phyloP scores from a whole-genome alignment of 2,329 filamentous ascomycete genomes.

The Beauveria caledonica region DNA sequence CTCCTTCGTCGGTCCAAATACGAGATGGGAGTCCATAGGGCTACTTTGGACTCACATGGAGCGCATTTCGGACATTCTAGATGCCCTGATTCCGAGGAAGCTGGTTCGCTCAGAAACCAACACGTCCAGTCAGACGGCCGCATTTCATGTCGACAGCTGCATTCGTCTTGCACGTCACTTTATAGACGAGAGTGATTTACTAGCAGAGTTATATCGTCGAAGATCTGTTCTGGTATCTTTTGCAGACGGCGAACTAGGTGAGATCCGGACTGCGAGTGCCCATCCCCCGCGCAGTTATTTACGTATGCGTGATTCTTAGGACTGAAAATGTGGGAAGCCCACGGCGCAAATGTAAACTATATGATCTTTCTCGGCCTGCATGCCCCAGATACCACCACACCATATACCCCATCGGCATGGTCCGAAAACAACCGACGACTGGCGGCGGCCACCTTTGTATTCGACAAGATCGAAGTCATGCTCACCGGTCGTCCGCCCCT shows the following conservation, averaged over 20 bases:
- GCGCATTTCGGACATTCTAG: slow-evolving; percentile 3
- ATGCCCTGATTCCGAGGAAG: neutral
- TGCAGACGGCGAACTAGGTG: slow-evolving; percentile 7
- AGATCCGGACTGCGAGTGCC: neutral
- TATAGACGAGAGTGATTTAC: slow-evolving; percentile 6
- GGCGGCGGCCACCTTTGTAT: neutral
- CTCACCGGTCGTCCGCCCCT: slow-evolving; percentile 49
- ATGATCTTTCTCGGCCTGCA: slow-evolving; percentile 1
- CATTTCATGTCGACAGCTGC: slow-evolving; percentile 1
- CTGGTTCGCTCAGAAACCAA: slow-evolving; percentile 1
- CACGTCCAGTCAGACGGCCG: neutral
- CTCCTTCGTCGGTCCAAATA: slow-evolving; percentile 29
- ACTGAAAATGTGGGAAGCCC: slow-evolving; percentile 1
- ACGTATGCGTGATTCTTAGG: neutral
- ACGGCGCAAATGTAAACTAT: neutral
- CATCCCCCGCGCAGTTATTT: neutral
- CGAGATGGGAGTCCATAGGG: slow-evolving; percentile 37
- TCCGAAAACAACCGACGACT: slow-evolving; percentile 6
- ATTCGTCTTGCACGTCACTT: slow-evolving; percentile 6
- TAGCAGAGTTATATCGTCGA: slow-evolving; percentile 8
- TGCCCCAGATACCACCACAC: neutral
- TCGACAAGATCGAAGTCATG: slow-evolving; percentile 42
- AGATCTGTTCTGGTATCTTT: neutral
- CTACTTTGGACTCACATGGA: slow-evolving; percentile 23
- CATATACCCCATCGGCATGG: slow-evolving; percentile 1